These are phyloP conservation scores for Boletus vermiculosoides DNA, from an alignment of 768 basidiomycete genomes.

Conservation along the genomic window DNA sequence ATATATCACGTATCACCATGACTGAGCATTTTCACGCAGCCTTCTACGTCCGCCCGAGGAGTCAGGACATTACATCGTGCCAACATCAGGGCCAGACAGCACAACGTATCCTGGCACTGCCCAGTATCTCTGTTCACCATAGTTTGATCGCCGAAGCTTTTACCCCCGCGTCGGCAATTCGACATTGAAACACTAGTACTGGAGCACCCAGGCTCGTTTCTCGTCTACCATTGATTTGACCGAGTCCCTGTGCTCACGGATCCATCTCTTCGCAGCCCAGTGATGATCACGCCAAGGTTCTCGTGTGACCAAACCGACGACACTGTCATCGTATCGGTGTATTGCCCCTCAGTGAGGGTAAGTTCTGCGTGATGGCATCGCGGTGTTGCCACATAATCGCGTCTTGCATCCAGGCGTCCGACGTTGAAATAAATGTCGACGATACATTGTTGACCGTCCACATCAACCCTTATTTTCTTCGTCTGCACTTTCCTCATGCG, in stretches of 20 bases:
- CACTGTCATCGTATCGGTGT: conserved; percentile 56
- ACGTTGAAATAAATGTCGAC: conserved; percentile 77
- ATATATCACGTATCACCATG: background rate
- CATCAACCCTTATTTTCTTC: conserved; percentile 82
- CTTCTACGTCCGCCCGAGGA: conserved; percentile 8
- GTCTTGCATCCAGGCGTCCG: conserved; percentile 58
- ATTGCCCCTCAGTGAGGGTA: conserved; percentile 74
- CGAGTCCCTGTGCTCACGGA: background rate
- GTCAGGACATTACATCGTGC: background rate
- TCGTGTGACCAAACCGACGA: conserved; percentile 61
- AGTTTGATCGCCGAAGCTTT: background rate
- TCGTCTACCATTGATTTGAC: background rate
- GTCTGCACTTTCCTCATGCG: conserved; percentile 69
- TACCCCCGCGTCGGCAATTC: background rate
- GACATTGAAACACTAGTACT: background rate
- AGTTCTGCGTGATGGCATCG: conserved; percentile 21
- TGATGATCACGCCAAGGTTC: conserved; percentile 78
- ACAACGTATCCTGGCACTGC: background rate
- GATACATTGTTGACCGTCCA: conserved; percentile 68
- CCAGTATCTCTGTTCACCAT: background rate
- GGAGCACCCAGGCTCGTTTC: background rate
- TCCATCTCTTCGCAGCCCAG: background rate
- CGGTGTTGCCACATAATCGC: conserved; percentile 13
- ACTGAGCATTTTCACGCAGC: background rate
- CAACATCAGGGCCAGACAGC: background rate